Base-by-base conservation (phyloP, 345 rosid species). In the Eucalyptus marginata region DNA sequence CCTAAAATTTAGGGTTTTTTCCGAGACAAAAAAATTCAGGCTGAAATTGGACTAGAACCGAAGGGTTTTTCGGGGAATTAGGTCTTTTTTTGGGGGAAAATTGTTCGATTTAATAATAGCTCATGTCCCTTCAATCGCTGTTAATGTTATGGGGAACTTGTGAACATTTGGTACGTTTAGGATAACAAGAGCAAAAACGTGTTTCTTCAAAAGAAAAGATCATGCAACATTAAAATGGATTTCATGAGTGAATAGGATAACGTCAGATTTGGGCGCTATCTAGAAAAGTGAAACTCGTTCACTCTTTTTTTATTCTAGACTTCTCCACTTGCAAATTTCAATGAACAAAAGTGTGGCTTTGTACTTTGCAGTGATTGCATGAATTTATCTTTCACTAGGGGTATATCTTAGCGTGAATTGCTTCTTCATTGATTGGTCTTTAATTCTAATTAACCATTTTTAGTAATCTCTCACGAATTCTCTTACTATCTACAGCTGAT, bases 1-100 rank as follows among this genome's bases (percentile, higher is more conserved):
- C 10, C 10, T 52, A 52, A 52, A 18, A 10, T 52, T 52, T 52
- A 18, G 10, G 58, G 56, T 3, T 7, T 18, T 18, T 18, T 7
- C 0, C 7, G 0, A 18, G 24, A 18, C 24, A 52, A 52, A 52
- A 51, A 52, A 52, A 24, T 52, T 52, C 1, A 7, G 0, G 58
- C 24, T 52, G 24, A 52, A 52, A 52, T 52, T 52, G 24, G 58
- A 52, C 58, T 18, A 52, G 58, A 1, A 1, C 0, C 3, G 3
- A 18, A 52, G 58, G 58, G 58, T 18, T 52, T 17, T 52, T 7
- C 0, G 7, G 10, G 56, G 58, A 52, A 52, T 52, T 52, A 52
- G 58, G 58, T 52, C 24, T 52, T 52, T 52, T 51, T 52, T 12
- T 2, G 66, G 31, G 31, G 31, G 4, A 59, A 59, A 5, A 59